Base-by-base conservation (phyloP, 352 stramenopile species). In the Elongisporangium prolatum region DNA sequence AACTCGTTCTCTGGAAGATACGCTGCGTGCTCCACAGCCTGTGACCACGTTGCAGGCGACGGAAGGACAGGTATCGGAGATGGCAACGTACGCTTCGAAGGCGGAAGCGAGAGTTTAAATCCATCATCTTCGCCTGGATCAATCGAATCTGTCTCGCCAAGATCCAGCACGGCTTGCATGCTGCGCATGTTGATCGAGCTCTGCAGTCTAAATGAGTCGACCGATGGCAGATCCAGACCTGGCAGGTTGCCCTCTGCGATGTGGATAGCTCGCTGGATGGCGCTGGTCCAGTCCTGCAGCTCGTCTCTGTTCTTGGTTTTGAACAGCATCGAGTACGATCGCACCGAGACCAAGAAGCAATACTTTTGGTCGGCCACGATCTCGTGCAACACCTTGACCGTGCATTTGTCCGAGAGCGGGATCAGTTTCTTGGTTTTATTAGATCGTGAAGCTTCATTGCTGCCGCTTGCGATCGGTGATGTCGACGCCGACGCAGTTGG, bases 311-410 rank as follows among this genome's bases (percentile, higher is more conserved):
- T 83, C 0, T 61, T 57, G 4, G 84, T 81, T 56, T 93, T 80
- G 47, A 91, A 88, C 8, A 91, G 48, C 66, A 89, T 84, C 10
- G 71, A 75, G 52, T 85, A 75, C 14, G 81, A 54, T 50, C 77
- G 72, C n/a, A 80, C 73, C 0, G 72, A 77, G 8, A 93, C 73
- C 8, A 88, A 57, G 50, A 93, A 93, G 50, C 81, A 91, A 22
- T 73, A 86, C 28, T 74, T 80, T 22, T 77, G 75, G 20, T 86
- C 77, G 1, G 74, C 71, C 0, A 86, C 74, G 24, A 86, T 58
- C 37, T 91, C 80, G 18, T 89, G 81, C 18, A 91, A 72, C 7
- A 63, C 67, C 50, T 90, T 88, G 13, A 90, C 81, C 0, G 69
- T 73, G 50, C 77, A 88, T 0, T 68, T 69, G 44, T 63, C 77